Conservation (phyloP, 106 monocot species). For the Acorus calamus region DNA sequence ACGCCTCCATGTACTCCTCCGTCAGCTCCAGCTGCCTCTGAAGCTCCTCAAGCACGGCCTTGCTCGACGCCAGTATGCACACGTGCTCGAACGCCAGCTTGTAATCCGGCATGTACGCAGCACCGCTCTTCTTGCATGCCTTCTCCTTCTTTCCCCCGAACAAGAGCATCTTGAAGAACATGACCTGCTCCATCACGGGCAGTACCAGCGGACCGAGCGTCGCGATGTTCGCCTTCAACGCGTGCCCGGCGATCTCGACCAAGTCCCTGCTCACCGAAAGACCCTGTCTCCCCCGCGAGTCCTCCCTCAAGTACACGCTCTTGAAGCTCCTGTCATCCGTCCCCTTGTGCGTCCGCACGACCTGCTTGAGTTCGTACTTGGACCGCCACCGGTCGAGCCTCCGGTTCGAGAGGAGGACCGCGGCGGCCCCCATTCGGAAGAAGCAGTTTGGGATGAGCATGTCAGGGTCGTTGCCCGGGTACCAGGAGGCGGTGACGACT, state of each 20-base stretch:
- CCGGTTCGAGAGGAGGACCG: constrained; percentile 54
- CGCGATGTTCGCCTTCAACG: constrained; percentile 59
- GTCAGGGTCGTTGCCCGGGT: constrained; percentile 37
- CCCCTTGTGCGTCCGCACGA: constrained; percentile 73
- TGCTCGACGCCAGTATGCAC: constrained; percentile 12
- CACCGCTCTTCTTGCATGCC: neutral
- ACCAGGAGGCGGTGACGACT: constrained; percentile 62
- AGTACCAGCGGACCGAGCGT: constrained; percentile 23
- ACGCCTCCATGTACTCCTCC: constrained; percentile 14
- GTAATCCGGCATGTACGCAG: neutral
- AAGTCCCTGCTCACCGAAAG: constrained; percentile 48
- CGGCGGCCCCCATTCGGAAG: constrained; percentile 63
- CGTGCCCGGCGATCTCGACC: constrained; percentile 46
- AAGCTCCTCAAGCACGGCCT: constrained; percentile 5
- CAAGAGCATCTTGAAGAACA: too few species aligned
- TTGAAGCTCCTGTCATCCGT: constrained; percentile 63
- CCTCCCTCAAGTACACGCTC: constrained; percentile 43
- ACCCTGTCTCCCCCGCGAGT: constrained; percentile 38
- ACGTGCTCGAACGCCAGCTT: constrained; percentile 8
- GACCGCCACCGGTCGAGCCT: constrained; percentile 46
- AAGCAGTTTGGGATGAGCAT: constrained; percentile 81
- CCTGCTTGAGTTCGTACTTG: constrained; percentile 67
- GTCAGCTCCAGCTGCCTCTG: constrained; percentile 11
- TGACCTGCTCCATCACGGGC: too few species aligned
- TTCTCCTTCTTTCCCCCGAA: neutral